Base-by-base conservation (phyloP, 352 stramenopile species). In the Phytophthora melonis region DNA sequence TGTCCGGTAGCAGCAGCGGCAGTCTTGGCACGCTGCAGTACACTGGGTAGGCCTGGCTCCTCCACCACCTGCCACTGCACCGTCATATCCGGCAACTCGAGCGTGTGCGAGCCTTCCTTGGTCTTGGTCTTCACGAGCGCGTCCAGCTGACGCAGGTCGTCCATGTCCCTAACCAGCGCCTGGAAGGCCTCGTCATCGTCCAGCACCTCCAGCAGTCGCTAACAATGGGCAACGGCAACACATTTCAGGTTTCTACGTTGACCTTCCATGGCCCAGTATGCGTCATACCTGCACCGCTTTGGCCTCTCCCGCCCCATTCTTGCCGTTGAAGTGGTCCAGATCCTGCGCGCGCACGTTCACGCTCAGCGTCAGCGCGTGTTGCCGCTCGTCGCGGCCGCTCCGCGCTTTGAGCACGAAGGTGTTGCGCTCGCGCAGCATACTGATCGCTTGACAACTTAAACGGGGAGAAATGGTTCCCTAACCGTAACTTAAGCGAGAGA, bases 21-120 rank as follows among this genome's bases (percentile, higher is more conserved):
- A 16, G 25, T 41, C 4, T 58, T 62, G 34, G 56, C 58, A 10
- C 78, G 68, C 50, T 80, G 61, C 50, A 94, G 66, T 30, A 94
- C 78, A 25, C 85, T 93, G 23, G 74, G 66, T 2, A 93, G 76
- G 18, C 82, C 81, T 39, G 75, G 56, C 55, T 87, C 79, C n/a
- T 92, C 85, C 5, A 79, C 36, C 11, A 87, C 75, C 32, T 86
- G 78, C 87, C 87, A 94, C 68, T 94, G 85, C 56, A 87, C 72
- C 56, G 87, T 83, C 54, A 92, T 67, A 2, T 70, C 64, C 7
- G 68, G 30, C 21, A 79, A 67, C 18, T 78, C 43, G 18, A 86
- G 54, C 16, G 60, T 79, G 59, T 82, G 78, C 23, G 54, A 60
- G 13, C 70, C 65, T 18, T 78, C 80, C 56, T 74, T 79, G 6